Conservation (phyloP, 768 basidiomycete species). For the Boletus sensibilis region DNA sequence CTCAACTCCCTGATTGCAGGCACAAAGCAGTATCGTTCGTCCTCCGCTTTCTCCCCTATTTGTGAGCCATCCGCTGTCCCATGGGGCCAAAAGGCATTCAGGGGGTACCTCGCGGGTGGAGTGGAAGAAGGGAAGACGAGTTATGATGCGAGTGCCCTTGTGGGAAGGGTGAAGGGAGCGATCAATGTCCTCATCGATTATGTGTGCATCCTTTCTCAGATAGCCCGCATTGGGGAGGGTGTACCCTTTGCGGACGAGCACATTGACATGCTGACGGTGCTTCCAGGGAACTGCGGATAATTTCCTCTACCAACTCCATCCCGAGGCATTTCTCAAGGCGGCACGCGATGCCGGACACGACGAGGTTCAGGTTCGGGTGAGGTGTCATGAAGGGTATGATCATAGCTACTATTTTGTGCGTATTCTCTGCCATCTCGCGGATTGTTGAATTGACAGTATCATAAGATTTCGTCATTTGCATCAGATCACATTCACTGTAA, state of each 20-base stretch:
- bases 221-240: neutral
- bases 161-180: slow-evolving; percentile 58
- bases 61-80: slow-evolving; percentile 82
- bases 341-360: slow-evolving; percentile 72
- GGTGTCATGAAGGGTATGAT: slow-evolving; percentile 82
- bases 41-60: slow-evolving; percentile 85
- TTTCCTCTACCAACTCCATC: slow-evolving; percentile 86
- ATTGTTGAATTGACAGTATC: neutral
- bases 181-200: slow-evolving; percentile 86
- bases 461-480: slow-evolving; percentile 84
- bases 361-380: slow-evolving; percentile 73
- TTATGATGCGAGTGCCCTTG: slow-evolving; percentile 87
- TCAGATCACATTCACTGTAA: slow-evolving; percentile 87
- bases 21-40: slow-evolving; percentile 73
- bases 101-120: slow-evolving; percentile 77
- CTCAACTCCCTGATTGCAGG: slow-evolving; percentile 58
- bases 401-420: slow-evolving; percentile 87
- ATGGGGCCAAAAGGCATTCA: slow-evolving; percentile 93
- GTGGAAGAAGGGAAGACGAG: slow-evolving; percentile 65
- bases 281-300: slow-evolving; percentile 74
- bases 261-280: slow-evolving; percentile 1
- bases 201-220: slow-evolving; percentile 43
- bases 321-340: slow-evolving; percentile 82
- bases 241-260: neutral
- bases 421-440: neutral